These are phyloP conservation scores for Citrullus amarus DNA, from an alignment of 306 rosid genomes.

Conservation along the genomic window DNA sequence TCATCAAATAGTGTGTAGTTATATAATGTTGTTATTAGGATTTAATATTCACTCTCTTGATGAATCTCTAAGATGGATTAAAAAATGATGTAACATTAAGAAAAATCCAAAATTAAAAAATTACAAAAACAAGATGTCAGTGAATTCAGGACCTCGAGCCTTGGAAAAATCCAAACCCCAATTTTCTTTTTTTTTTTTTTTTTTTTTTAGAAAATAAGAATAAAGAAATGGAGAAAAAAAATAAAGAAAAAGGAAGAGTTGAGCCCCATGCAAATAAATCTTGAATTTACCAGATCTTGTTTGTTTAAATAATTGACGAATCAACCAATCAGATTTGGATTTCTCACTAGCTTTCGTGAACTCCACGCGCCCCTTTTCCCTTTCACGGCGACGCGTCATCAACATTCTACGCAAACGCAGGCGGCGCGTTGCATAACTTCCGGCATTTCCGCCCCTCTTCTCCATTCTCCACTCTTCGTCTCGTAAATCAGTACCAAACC, in stretches of 20 bases:
- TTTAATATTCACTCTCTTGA: no score
- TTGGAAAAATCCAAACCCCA: not conserved
- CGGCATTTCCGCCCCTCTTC: conserved; percentile 37
- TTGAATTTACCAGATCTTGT: not conserved
- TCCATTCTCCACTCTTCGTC: conserved; percentile 36
- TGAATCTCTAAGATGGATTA: not conserved
- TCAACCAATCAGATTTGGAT: not conserved
- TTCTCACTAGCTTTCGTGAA: not conserved
- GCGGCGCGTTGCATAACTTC: conserved; percentile 57
- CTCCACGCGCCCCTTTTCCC: not conserved
- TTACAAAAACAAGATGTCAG: not conserved
- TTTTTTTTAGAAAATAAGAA: no score
- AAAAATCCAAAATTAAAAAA: not conserved
- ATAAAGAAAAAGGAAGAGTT: not conserved
- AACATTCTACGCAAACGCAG: conserved; percentile 50
- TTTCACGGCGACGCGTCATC: not conserved
- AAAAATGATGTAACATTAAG: no score
- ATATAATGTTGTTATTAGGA: no score
- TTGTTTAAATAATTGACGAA: not conserved
- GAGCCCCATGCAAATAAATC: conserved; percentile 4
- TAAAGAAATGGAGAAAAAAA: not conserved
- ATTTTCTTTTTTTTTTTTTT: no score
- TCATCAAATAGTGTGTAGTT: no score
- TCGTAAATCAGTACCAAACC: conserved; percentile 45
- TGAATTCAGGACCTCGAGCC: not conserved